Base-by-base conservation (phyloP, 345 rosid species). In the Eucalyptus grandis region DNA sequence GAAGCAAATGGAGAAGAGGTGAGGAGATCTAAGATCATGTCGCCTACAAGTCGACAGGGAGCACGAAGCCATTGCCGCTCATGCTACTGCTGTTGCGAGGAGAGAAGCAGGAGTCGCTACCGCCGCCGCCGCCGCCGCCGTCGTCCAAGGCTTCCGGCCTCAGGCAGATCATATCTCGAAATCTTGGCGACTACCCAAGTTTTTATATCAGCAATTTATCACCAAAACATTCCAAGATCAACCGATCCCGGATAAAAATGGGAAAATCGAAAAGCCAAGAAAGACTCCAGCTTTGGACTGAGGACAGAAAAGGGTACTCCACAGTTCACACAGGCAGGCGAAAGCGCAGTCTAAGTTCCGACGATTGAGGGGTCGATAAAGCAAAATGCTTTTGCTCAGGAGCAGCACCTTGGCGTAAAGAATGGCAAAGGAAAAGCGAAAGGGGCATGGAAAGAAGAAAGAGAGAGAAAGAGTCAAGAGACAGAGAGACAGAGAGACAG, bases 121-220 rank as follows among this genome's bases (percentile, higher is more conserved):
- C 82, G 37, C 62, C 62, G 62, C 56, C 56, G 56, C 40, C 40
- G 40, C 62, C 30, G 62, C 89, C 90, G 49, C 80, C 94, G 80
- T 94, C 97, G 53, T 92, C 95, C 37, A 93, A 91, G 88, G 94
- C 92, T 92, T 91, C 96, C 4, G 95, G 90, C 91, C 94, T 94
- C 86, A 94, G 90, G 90, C 97, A 94, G 90, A 94, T 93, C 97
- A 95, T 95, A 24, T 89, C 90, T 86, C 46, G 30, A 26, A 86
- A 49, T 9, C 60, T 47, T 30, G 62, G 46, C n/a, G 11, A 37
- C 56, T n/a, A 34, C 88, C 88, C 56, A 22, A 53, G 46, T 86
- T 43, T 26, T 53, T 51, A 13, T 58, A 51, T 51, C 56, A 49
- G 40, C 26, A 19, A 10, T n/a, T 49, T 53, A 37, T 30, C 37